These are phyloP conservation scores for Zarea fungicola DNA, from an alignment of 2,329 filamentous ascomycete genomes.

Conservation along the genomic window DNA sequence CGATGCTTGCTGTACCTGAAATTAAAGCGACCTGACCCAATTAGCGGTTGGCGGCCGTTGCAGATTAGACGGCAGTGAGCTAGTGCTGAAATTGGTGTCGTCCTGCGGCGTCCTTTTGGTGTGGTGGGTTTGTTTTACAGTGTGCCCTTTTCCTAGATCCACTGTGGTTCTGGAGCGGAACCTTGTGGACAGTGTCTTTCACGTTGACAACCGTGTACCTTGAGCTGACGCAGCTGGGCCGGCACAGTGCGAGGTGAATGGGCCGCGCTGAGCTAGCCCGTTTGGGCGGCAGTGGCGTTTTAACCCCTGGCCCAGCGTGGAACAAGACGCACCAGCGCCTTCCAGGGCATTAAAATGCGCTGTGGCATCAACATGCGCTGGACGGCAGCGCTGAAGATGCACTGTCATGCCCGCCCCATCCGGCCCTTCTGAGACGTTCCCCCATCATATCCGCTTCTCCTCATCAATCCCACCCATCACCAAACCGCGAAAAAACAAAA, in stretches of 20 bases:
- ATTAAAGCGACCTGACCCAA: too few relatives aligned
- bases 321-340: not conserved
- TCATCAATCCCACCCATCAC: not conserved
- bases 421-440: conserved; percentile 3
- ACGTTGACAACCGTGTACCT: not conserved
- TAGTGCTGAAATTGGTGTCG: not conserved
- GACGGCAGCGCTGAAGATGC: not conserved
- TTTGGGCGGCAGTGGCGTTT: not conserved
- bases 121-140: not conserved
- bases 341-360: too few relatives aligned
- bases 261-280: not conserved
- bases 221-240: not conserved
- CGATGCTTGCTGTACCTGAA: too few relatives aligned
- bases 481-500: not conserved
- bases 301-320: conserved; percentile 1
- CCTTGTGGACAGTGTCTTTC: not conserved
- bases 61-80: not conserved
- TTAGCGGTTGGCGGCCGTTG: conserved; percentile 3
- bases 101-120: not conserved
- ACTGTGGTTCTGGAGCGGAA: conserved; percentile 10
- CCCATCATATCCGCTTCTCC: not conserved
- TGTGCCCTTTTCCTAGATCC: not conserved
- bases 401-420: not conserved
- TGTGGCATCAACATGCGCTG: not conserved
- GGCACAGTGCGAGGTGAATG: not conserved